Base-by-base conservation (phyloP, 192 early-diverging fungal species). In the Coemansia sp. region DNA sequence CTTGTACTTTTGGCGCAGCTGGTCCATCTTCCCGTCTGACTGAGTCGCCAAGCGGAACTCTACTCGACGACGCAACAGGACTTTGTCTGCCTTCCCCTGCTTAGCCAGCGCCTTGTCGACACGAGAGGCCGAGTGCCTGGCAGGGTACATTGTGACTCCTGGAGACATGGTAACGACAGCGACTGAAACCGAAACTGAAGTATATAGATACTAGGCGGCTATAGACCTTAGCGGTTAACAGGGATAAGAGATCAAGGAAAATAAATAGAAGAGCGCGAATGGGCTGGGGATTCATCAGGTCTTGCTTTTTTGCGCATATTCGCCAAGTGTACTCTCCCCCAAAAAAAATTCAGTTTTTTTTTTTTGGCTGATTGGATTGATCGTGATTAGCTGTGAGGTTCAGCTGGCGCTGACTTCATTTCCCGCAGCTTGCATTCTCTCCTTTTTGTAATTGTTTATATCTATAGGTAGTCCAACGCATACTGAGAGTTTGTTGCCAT, bases 21-120 rank as follows among this genome's bases (percentile, higher is more conserved):
- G 70, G 62, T 89, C 89, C 81, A 87, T 84, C 63, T 90, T 88
- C 29, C 62, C 66, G 73, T 90, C 89, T 21, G 85, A 21, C 62
- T 85, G 86, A 7, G 75, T 83, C 10, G 87, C 86, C 63, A 81
- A 68, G 4, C 85, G 84, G 59, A 90, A 90, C 57, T 89, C 85
- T 29, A 90, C 85, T 54, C 89, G 84, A 34, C 89, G 87, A 24
- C 75, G 70, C 53, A 86, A 53, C 29, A 75, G 62, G 14, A 77
- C 72, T 67, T 79, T 78, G 69, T 82, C 79, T 19, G 61, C 68
- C 61, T 76, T 78, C 39, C 79, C 74, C 67, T 79, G 77, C 62
- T 67, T 68, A 46, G 74, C 68, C 45, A 85, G 79, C 46, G 77
- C 72, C 21, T 68, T 70, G 59, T 85, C 84, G 10, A 85, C 77